A percentile compares a stretch with the other conserved stretches of the same genome.
phyloP scores from a whole-genome alignment of 1,139 yeast species.

The Sugiyamaella japonica region DNA sequence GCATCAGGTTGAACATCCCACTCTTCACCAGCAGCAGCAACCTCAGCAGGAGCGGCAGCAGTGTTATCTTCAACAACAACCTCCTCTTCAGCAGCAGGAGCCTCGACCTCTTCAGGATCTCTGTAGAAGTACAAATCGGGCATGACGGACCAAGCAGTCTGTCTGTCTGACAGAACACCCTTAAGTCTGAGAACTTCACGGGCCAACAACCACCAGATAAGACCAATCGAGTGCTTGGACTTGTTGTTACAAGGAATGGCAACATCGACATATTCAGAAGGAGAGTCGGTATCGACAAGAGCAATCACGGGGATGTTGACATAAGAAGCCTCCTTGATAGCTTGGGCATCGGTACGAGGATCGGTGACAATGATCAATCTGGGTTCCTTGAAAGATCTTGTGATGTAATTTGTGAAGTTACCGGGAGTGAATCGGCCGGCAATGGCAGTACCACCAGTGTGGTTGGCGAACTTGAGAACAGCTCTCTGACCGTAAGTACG shows the following conservation, averaged over 20 bases:
- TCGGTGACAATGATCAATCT: constrained; percentile 98
- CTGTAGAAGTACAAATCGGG: constrained; percentile 99
- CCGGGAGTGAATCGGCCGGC: constrained; percentile 99
- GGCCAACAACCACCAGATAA: constrained; percentile 99
- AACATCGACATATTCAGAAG: constrained; percentile 98
- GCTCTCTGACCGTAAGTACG: constrained; percentile 99
- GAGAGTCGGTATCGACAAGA: constrained; percentile 97
- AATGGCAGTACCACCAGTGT: constrained; percentile 99
- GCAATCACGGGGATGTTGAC: constrained; percentile 99
- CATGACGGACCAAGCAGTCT: constrained; percentile 98
- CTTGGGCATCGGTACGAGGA: constrained; percentile 99
- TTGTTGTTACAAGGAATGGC: constrained; percentile 99
- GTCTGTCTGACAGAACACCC: constrained; percentile 97
- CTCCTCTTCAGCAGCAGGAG: constrained; percentile 56
- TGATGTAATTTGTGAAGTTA: constrained; percentile 99
- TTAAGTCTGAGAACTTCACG: constrained; percentile 99
- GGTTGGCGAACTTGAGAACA: constrained; percentile 98
- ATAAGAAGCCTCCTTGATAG: constrained; percentile 99
- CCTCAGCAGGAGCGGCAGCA: constrained; percentile 55
- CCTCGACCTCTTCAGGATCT: constrained; percentile 99
- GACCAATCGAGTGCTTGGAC: constrained; percentile 99
- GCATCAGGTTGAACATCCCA: constrained; percentile 76
- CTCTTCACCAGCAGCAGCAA: constrained; percentile 66
- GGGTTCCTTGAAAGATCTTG: constrained; percentile 99
- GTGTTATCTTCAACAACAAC: constrained; percentile 64